These are phyloP conservation scores for Pestalotiopsis sp. DNA, from an alignment of 2,329 filamentous ascomycete species.

Conservation along the genomic window DNA sequence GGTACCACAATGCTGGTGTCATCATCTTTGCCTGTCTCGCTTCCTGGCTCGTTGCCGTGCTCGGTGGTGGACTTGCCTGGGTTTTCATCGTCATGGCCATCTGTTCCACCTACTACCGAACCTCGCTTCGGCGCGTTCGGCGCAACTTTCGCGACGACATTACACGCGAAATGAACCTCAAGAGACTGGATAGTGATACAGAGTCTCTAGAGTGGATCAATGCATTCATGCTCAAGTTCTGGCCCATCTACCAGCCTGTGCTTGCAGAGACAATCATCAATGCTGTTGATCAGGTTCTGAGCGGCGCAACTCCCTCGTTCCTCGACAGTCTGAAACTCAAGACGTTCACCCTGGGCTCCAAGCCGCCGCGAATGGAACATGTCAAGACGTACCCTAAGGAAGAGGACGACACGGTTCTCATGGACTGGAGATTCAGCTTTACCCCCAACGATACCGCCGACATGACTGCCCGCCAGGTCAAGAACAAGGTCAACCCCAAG, in stretches of 20 bases:
- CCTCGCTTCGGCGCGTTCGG: conserved; percentile 88
- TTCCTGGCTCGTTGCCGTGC: conserved; percentile 86
- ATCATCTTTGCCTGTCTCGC: conserved; percentile 90
- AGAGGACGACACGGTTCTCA: conserved; percentile 92
- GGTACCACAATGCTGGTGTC: conserved; percentile 96
- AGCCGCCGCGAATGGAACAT: conserved; percentile 94
- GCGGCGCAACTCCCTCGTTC: conserved; percentile 87
- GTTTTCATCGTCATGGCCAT: conserved; percentile 89
- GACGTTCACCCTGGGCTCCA: conserved; percentile 90
- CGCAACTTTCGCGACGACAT: conserved; percentile 97
- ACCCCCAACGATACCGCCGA: conserved; percentile 93
- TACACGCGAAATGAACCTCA: conserved; percentile 84
- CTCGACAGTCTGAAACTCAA: conserved; percentile 92
- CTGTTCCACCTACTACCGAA: conserved; percentile 95
- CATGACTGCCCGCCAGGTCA: conserved; percentile 86
- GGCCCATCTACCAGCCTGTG: conserved; percentile 97
- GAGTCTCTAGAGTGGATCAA: conserved; percentile 99
- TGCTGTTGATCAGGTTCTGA: conserved; percentile 94
- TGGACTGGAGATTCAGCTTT: conserved; percentile 99
- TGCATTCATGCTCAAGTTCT: conserved; percentile 97
- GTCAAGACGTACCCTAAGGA: conserved; percentile 98
- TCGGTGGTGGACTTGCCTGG: conserved; percentile 93
- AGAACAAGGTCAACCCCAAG: conserved; percentile 97
- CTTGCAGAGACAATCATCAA: conserved; percentile 90
- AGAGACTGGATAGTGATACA: conserved; percentile 83